A percentile compares a stretch with the other conserved stretches of the same genome.
Conservation (phyloP, 2,329 filamentous ascomycete genomes). For the Arthrobotrys sphaeroides region DNA sequence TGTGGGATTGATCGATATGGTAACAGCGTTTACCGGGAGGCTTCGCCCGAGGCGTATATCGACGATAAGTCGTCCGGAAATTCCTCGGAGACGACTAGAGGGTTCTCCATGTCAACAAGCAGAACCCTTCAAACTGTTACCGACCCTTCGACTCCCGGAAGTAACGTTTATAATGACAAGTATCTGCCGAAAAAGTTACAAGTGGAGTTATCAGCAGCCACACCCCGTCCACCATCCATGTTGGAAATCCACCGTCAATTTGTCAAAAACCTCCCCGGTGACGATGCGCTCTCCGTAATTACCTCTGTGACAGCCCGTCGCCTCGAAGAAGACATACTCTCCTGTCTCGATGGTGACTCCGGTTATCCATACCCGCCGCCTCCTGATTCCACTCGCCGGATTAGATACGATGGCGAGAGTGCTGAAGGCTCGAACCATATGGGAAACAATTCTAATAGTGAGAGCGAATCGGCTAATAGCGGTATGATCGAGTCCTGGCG, state of each 20-base stretch:
- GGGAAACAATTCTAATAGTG: background rate
- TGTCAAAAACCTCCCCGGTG: background rate
- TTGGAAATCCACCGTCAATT: background rate
- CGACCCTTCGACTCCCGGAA: slow-evolving; percentile 1
- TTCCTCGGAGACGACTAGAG: background rate
- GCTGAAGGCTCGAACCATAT: background rate
- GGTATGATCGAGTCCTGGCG: background rate
- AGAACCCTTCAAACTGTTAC: background rate
- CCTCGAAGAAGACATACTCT: slow-evolving; percentile 14
- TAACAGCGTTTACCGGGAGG: slow-evolving; percentile 7
- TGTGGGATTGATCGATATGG: background rate
- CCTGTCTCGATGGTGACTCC: background rate
- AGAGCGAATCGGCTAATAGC: background rate
- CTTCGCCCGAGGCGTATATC: no score
- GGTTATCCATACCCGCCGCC: background rate
- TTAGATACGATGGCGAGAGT: slow-evolving; percentile 12
- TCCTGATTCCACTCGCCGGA: background rate
- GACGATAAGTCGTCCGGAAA: background rate
- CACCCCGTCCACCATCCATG: no score
- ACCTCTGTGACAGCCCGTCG: background rate
- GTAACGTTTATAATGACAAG: background rate
- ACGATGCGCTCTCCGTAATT: slow-evolving; percentile 5
- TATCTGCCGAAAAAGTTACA: background rate
- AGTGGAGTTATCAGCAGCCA: no score
- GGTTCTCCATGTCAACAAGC: background rate